Percentiles rank a stretch among this genome's conserved stretches.
phyloP scores from a whole-genome alignment of 2,329 filamentous ascomycete species.

The Fusarium virguliforme region DNA sequence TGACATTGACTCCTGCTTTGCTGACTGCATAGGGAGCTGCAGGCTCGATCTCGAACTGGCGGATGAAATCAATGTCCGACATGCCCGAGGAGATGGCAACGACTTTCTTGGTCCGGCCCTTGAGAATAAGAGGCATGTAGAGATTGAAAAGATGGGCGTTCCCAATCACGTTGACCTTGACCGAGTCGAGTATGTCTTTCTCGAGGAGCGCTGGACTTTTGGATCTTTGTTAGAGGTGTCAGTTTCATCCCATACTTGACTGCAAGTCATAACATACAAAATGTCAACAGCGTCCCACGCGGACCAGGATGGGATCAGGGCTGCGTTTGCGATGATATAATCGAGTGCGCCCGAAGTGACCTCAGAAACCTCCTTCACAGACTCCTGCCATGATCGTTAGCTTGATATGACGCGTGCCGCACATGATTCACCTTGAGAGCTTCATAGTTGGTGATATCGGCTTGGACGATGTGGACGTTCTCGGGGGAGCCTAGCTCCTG shows the following conservation, averaged over 20 bases:
- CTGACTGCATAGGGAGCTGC: constrained; percentile 4
- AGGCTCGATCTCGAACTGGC: background rate
- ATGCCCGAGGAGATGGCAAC: background rate
- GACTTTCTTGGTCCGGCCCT: background rate
- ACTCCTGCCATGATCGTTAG: background rate
- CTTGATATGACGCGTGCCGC: too few species aligned
- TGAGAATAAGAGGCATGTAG: background rate
- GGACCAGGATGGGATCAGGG: background rate
- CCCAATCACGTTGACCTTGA: constrained; percentile 1
- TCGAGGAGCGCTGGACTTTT: background rate
- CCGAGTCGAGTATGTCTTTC: background rate
- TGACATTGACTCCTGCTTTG: background rate
- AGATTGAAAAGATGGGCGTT: background rate
- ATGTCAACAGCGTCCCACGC: constrained; percentile 1
- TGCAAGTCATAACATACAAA: background rate
- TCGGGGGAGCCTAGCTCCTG: background rate
- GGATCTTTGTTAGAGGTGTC: background rate
- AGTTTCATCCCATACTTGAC: background rate
- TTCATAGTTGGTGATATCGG: background rate
- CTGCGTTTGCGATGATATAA: constrained; percentile 10
- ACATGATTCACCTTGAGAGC: background rate
- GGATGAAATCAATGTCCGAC: background rate
- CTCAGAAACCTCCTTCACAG: background rate
- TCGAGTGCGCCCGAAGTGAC: background rate
- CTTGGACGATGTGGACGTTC: background rate